Evolutionary conservation across 805 yeast genomes (phyloP).

Genomic region (Candida railenensis): DNA sequence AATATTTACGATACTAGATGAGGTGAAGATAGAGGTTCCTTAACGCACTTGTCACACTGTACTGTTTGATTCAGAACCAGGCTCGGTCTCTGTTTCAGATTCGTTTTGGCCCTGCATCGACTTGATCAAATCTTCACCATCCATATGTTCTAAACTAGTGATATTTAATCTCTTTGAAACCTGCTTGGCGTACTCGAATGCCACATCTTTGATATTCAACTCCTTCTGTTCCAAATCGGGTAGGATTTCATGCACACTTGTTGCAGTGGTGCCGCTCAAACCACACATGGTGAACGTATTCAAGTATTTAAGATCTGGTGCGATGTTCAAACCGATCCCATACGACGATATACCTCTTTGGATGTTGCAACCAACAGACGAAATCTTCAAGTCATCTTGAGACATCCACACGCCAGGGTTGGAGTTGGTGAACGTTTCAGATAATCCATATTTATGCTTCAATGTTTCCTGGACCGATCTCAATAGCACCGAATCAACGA

Average conservation of each 20-base stretch:
- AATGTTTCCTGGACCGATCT: constrained; percentile 52
- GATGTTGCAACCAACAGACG: constrained; percentile 87
- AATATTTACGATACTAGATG: too few species aligned
- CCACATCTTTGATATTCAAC: constrained; percentile 23
- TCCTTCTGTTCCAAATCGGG: constrained; percentile 8
- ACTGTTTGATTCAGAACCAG: too few species aligned
- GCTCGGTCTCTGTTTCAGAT: background rate
- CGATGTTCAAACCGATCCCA: constrained; percentile 81
- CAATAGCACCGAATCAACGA: constrained; percentile 61
- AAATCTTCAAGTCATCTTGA: constrained; percentile 58
- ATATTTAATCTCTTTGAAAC: constrained; percentile 34
- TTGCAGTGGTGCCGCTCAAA: constrained; percentile 51
- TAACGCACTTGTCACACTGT: too few species aligned
- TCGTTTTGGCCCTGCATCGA: background rate
- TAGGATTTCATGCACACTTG: constrained; percentile 26
- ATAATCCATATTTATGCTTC: constrained; percentile 35
- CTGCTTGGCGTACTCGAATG: constrained; percentile 33
- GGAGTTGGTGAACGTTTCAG: constrained; percentile 48
- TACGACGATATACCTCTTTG: constrained; percentile 83
- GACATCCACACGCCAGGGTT: constrained; percentile 89
- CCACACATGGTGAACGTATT: constrained; percentile 86
- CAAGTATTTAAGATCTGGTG: constrained; percentile 69
- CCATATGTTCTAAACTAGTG: constrained; percentile 33
- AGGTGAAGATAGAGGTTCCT: too few species aligned
- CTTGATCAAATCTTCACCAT: constrained; percentile 20